Evolutionary conservation across 192 early-diverging fungal genomes (phyloP).

Genomic region (Polychytrium aggregatum): DNA sequence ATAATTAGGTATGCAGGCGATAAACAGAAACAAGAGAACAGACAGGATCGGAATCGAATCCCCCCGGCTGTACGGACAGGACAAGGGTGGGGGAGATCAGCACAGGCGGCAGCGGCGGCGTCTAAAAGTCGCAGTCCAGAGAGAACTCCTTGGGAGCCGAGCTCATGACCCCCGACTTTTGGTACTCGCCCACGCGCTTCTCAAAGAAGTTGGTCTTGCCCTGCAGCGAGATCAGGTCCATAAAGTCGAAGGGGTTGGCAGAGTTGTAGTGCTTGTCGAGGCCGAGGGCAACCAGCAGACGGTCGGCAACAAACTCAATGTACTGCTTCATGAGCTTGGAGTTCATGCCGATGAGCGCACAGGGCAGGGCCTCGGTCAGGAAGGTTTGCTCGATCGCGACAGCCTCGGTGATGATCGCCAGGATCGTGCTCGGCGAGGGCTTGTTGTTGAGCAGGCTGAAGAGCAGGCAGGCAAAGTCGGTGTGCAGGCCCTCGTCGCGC

Average conservation of each 20-base stretch:
- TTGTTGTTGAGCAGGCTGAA: constrained; percentile 69
- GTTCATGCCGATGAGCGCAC: constrained; percentile 92
- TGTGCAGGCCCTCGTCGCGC: constrained; percentile 91
- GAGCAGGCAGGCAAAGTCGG: constrained; percentile 90
- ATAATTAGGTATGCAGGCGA: too few relatives aligned
- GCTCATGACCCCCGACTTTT: constrained; percentile 67
- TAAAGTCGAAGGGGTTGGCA: constrained; percentile 93
- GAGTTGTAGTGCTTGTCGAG: constrained; percentile 70
- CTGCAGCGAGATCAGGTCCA: constrained; percentile 95
- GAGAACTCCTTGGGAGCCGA: constrained; percentile 15
- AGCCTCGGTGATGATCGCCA: constrained; percentile 68
- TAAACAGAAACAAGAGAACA: too few relatives aligned
- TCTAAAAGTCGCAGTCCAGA: constrained; percentile 13
- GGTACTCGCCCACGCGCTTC: constrained; percentile 85
- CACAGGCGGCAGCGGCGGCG: too few relatives aligned
- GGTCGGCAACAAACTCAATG: constrained; percentile 95
- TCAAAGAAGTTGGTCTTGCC: constrained; percentile 97
- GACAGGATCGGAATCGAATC: too few relatives aligned
- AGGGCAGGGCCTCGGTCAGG: constrained; percentile 79
- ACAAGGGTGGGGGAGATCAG: too few relatives aligned
- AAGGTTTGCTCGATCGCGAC: constrained; percentile 92
- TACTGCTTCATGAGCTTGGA: constrained; percentile 82
- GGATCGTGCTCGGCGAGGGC: constrained; percentile 50
- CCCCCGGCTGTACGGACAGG: too few relatives aligned
- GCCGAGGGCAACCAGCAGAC: constrained; percentile 80